phyloP scores from a whole-genome alignment of 2,329 filamentous ascomycete species.

The Aspergillus intermedius region DNA sequence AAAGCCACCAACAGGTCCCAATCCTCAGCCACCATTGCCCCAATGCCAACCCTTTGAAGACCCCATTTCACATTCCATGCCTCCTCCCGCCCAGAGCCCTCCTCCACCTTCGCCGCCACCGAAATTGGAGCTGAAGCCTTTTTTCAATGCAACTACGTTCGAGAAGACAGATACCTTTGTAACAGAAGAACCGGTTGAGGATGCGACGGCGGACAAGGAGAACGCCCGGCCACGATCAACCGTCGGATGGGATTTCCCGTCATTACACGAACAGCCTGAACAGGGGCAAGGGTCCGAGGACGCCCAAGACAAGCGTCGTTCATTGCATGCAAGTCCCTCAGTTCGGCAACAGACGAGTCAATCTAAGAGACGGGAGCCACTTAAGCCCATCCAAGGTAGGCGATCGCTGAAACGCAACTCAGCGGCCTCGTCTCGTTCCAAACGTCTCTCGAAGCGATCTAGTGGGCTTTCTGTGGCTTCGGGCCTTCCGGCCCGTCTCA shows the following conservation, averaged over 20 bases:
- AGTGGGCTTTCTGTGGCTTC: slow-evolving; percentile 33
- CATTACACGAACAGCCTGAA: slow-evolving; percentile 16
- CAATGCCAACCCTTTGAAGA: slow-evolving; percentile 21
- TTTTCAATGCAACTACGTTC: slow-evolving; percentile 25
- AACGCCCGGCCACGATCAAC: slow-evolving; percentile 22
- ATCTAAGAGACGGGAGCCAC: slow-evolving; percentile 28
- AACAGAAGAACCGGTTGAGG: background rate
- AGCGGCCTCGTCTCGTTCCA: slow-evolving; percentile 29
- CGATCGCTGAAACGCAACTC: slow-evolving; percentile 32
- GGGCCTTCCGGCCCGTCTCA: slow-evolving; percentile 34
- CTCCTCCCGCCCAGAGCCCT: slow-evolving; percentile 16
- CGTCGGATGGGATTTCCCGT: slow-evolving; percentile 24
- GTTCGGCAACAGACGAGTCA: slow-evolving; percentile 23
- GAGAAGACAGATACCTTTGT: slow-evolving; percentile 12
- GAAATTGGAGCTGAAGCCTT: slow-evolving; percentile 28
- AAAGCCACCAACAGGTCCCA: slow-evolving; percentile 15
- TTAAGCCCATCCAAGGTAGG: slow-evolving; percentile 30
- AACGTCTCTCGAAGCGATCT: slow-evolving; percentile 31
- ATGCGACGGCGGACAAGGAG: slow-evolving; percentile 16
- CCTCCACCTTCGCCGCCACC: slow-evolving; percentile 25
- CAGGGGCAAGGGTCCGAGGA: slow-evolving; percentile 15
- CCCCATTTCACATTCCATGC: slow-evolving; percentile 14
- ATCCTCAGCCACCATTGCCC: slow-evolving; percentile 9
- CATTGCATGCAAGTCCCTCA: slow-evolving; percentile 23
- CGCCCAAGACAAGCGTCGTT: slow-evolving; percentile 21